Conservation (phyloP, 2,329 filamentous ascomycete species). For the Penicillium sp. region DNA sequence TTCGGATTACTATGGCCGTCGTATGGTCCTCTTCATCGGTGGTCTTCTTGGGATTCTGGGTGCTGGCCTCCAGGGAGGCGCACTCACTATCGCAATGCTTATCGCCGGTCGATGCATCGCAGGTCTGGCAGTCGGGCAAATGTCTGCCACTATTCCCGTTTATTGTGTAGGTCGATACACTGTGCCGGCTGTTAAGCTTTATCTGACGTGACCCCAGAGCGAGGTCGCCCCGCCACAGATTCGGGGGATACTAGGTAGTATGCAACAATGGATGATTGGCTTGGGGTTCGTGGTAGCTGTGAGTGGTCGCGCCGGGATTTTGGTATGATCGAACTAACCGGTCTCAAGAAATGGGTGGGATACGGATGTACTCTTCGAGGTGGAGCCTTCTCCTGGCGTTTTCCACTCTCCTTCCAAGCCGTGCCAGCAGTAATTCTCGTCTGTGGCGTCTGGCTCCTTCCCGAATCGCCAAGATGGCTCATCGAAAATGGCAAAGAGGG, state of each 20-base stretch:
- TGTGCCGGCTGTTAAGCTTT: neutral
- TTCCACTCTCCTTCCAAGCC: constrained; percentile 36
- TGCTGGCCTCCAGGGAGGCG: constrained; percentile 37
- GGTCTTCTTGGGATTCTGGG: constrained; percentile 34
- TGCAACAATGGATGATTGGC: constrained; percentile 48
- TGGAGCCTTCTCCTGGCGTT: constrained; percentile 35
- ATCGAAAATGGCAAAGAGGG: constrained; percentile 38
- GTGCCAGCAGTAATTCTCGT: constrained; percentile 41
- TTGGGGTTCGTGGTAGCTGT: constrained; percentile 44
- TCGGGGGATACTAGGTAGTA: constrained; percentile 41
- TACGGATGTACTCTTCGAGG: constrained; percentile 43
- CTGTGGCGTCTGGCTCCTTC: constrained; percentile 33
- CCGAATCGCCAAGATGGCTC: constrained; percentile 38
- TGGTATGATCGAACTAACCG: neutral
- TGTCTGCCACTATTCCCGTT: constrained; percentile 49
- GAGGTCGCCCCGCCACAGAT: constrained; percentile 41
- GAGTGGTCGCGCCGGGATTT: constrained; percentile 20
- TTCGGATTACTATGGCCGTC: constrained; percentile 35
- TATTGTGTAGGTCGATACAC: constrained; percentile 38
- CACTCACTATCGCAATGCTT: constrained; percentile 43
- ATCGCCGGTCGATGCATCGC: constrained; percentile 52
- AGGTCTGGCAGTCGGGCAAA: constrained; percentile 49
- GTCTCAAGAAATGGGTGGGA: constrained; percentile 48
- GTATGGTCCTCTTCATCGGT: constrained; percentile 35
- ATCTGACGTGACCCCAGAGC: constrained; percentile 22